These are phyloP conservation scores for Pigoraptor vietnamica DNA, from an alignment of 78 protist genomes.

Conservation along the genomic window DNA sequence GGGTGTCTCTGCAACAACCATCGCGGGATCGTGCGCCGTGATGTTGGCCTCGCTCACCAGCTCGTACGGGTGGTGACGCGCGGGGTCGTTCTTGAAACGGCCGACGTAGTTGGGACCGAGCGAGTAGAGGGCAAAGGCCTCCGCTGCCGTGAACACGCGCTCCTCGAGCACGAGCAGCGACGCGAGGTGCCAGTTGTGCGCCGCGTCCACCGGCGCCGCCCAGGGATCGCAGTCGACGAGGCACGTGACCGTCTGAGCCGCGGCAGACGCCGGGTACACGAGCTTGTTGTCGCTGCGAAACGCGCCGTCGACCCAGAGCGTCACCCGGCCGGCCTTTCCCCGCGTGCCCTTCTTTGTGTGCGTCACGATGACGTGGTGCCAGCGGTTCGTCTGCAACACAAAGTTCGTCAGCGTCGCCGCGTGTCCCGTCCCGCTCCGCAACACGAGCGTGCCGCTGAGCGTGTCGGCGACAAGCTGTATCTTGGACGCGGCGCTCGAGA, in stretches of 20 bases:
- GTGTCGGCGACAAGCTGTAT: neutral
- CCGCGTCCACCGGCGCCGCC: neutral
- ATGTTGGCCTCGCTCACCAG: neutral
- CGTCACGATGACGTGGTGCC: neutral
- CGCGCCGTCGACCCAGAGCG: neutral
- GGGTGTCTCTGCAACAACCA: neutral
- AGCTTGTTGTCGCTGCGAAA: neutral
- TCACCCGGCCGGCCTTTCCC: neutral
- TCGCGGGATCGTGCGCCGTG: neutral
- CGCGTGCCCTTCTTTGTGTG: neutral
- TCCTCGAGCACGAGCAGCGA: neutral
- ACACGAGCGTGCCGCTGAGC: neutral
- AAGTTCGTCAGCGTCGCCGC: neutral
- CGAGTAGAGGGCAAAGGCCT: neutral
- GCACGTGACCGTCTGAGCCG: neutral
- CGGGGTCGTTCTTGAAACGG: neutral
- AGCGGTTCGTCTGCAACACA: neutral
- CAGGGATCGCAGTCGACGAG: neutral
- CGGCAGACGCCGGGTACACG: neutral
- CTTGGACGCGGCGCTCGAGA: neutral
- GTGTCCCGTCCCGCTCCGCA: neutral
- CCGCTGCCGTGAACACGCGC: neutral
- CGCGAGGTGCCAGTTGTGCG: neutral
- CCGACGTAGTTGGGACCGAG: neutral
- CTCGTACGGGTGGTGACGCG: neutral